Evolutionary conservation across 805 yeast genomes (phyloP).

Genomic region (Suhomyces faveliae): DNA sequence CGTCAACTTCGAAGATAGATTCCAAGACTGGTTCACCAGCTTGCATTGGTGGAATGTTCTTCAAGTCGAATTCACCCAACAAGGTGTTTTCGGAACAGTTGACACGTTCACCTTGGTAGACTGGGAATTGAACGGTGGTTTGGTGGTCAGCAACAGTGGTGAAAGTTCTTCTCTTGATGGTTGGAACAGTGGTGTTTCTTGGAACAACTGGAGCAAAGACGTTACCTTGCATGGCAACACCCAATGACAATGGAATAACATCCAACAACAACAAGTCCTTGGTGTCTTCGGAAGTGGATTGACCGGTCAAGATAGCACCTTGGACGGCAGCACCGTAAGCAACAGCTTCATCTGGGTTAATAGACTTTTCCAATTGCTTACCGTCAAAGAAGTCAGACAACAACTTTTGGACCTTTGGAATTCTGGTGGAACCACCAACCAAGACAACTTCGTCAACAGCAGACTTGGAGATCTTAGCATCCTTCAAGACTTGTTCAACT

Average conservation of each 20-base stretch:
- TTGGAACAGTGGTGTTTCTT: constrained; percentile 52
- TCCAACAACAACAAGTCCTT: constrained; percentile 50
- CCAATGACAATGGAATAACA: constrained; percentile 50
- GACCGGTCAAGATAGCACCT: constrained; percentile 52
- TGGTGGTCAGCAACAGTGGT: constrained; percentile 52
- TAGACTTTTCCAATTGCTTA: constrained; percentile 49
- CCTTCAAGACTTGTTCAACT: constrained; percentile 50
- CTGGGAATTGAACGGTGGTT: constrained; percentile 51
- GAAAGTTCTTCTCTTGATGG: constrained; percentile 51
- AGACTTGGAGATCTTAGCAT: constrained; percentile 42
- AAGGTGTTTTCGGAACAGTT: constrained; percentile 51
- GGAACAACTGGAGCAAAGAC: constrained; percentile 51
- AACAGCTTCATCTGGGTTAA: constrained; percentile 52
- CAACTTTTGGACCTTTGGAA: constrained; percentile 51
- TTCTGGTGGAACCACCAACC: constrained; percentile 54
- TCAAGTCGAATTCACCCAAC: constrained; percentile 51
- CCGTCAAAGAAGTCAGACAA: constrained; percentile 51
- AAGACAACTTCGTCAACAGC: constrained; percentile 48
- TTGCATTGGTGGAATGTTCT: constrained; percentile 51
- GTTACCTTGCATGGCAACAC: constrained; percentile 53
- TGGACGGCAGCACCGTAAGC: constrained; percentile 53
- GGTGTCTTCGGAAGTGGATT: constrained; percentile 49
- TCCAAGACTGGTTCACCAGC: constrained; percentile 53
- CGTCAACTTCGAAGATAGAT: constrained; percentile 50
- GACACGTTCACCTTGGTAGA: constrained; percentile 53